Evolutionary conservation across 176 grass and related monocot genomes (phyloP).

Genomic region (Puya raimondii): DNA sequence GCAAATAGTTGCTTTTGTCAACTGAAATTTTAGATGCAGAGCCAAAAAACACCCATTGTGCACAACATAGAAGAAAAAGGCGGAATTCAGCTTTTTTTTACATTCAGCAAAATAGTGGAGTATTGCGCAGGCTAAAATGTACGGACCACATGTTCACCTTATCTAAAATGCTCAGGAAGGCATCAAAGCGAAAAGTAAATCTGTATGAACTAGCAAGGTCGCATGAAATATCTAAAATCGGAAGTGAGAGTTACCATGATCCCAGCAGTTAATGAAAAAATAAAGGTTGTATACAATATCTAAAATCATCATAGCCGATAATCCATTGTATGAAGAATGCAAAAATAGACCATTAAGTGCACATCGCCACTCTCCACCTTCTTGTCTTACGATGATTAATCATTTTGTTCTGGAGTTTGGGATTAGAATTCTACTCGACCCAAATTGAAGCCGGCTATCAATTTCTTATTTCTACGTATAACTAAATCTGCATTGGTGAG

Average conservation of each 20-base stretch:
- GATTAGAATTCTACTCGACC: background rate
- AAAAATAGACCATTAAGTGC: too few species aligned
- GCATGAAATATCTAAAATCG: too few species aligned
- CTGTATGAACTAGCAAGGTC: too few species aligned
- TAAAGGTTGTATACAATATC: too few species aligned
- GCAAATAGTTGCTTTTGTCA: background rate
- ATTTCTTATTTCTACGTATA: background rate
- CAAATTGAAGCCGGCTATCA: background rate
- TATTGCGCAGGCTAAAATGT: constrained; percentile 12
- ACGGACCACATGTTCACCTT: background rate
- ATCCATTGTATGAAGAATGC: too few species aligned
- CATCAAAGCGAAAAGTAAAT: too few species aligned
- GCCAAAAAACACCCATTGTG: background rate
- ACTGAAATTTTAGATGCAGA: background rate
- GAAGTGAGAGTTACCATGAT: too few species aligned
- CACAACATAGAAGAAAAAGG: too few species aligned
- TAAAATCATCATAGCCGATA: too few species aligned
- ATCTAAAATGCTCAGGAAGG: too few species aligned
- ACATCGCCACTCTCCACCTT: background rate
- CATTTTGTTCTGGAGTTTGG: background rate
- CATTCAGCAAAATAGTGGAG: background rate
- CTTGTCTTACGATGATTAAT: background rate
- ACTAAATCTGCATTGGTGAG: background rate
- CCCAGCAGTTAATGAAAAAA: too few species aligned
- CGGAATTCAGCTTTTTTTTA: too few species aligned